These are phyloP conservation scores for Geosmithia flava DNA, from an alignment of 2,329 filamentous ascomycete species.

Conservation along the genomic window DNA sequence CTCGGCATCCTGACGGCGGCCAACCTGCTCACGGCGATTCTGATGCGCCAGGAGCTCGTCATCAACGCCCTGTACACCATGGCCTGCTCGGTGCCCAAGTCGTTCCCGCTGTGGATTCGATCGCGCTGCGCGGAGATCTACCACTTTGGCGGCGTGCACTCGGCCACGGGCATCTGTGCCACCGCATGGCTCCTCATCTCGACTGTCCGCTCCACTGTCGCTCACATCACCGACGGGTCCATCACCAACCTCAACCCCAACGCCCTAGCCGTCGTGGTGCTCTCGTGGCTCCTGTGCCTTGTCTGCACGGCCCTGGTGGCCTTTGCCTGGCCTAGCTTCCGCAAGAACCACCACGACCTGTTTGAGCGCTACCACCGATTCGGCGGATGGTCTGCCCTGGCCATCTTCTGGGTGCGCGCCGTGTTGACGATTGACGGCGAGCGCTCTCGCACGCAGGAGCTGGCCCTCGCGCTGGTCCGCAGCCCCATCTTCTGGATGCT, in stretches of 20 bases:
- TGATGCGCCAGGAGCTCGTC: conserved; percentile 39
- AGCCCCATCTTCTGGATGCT: conserved; percentile 47
- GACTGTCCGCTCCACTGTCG: conserved; percentile 22
- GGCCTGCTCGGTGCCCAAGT: conserved; percentile 30
- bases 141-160: conserved; percentile 39
- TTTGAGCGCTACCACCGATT: conserved; percentile 58
- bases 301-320: conserved; percentile 42
- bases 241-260: conserved; percentile 16
- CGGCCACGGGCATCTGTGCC: conserved; percentile 34
- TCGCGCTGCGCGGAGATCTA: conserved; percentile 36
- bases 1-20: conserved; percentile 28
- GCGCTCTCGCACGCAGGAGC: conserved; percentile 7
- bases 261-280: conserved; percentile 22
- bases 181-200: conserved; percentile 36
- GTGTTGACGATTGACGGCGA: conserved; percentile 31
- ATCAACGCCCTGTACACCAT: conserved; percentile 37
- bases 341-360: conserved; percentile 44
- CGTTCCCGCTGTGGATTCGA: conserved; percentile 33
- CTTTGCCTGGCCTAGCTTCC: conserved; percentile 46
- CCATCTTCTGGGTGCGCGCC: conserved; percentile 46
- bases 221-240: conserved; percentile 14
- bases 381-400: conserved; percentile 50
- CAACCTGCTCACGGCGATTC: conserved; percentile 35
- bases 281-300: conserved; percentile 38
- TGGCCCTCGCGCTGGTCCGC: conserved; percentile 15